Evolutionary conservation across 805 yeast species (phyloP), one percentile per base, ranked within the genome.

Genomic region (Blastobotrys mokoenaii): DNA sequence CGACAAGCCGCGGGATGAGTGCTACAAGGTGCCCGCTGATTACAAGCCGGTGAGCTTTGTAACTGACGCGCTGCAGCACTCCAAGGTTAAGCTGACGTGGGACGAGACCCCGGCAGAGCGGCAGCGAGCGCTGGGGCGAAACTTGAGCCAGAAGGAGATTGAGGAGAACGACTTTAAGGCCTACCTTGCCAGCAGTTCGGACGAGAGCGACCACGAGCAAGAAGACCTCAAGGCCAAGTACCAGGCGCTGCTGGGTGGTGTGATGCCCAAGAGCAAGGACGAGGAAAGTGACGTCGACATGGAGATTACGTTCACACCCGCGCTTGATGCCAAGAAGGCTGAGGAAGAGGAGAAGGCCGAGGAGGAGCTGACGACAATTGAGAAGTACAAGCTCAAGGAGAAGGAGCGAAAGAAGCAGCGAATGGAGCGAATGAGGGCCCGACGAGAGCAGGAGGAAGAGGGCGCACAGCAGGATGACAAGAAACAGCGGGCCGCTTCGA

Each of bases 81-180:
- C 97, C 12, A 93, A 89, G 58, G 98, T 93, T 41, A 89, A 86
- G 63, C 72, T 93, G 53, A 89, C 97, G 0, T 93, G 98, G 98
- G 98, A 93, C 64, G 97, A 90, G 67, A 94, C 97, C 0, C 97
- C 98, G 5, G 82, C 80, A 47, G 97, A 88, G 58, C 77, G 98
- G 58, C 63, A 78, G 14, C 78, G 82, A 47, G 63, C 89, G 44
- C 76, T 96, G 1, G 74, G 83, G 12, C 80, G 82, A 54, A 86
- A 88, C 5, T 90, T 93, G 62, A 79, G 87, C 41, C 93, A 84
- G 61, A 80, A 84, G 60, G 97, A 93, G 29, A 52, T 55, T 25
- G 60, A 55, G 16, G 58, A 56, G 15, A 53, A 53, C 54, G 62
- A 58, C 32, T 48, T 46, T 41, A 54, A 56, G 47, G 60, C 97